Conservation (phyloP, 177 flowering plant genomes). For the Vitis hybrid region DNA sequence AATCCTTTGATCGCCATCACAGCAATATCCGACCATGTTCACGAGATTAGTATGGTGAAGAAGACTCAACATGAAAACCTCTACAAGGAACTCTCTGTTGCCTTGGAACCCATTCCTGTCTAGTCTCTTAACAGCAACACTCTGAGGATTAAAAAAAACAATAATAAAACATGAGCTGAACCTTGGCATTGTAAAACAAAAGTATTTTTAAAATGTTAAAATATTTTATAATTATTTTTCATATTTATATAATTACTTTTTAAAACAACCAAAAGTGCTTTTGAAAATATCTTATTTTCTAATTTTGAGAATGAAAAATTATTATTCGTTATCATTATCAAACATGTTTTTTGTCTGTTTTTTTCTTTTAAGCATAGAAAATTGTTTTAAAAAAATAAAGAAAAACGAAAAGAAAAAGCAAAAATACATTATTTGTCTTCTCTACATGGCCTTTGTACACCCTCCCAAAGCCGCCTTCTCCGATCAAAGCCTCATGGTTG, state of each 20-base stretch:
- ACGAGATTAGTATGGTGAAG: constrained; percentile 36
- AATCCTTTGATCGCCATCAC: constrained; percentile 14
- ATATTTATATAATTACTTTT: no score
- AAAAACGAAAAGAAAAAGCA: not conserved
- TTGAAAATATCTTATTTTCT: no score
- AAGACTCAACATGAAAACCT: constrained; percentile 76
- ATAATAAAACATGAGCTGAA: not conserved
- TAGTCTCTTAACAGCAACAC: constrained; percentile 79
- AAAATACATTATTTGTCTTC: constrained; percentile 42
- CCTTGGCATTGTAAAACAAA: no score
- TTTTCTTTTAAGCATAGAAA: no score
- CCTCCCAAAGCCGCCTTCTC: constrained; percentile 95
- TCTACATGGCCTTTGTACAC: constrained; percentile 74
- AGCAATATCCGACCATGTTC: constrained; percentile 15
- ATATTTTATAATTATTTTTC: no score
- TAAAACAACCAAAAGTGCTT: no score
- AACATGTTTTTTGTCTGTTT: no score
- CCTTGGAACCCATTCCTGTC: constrained; percentile 90
- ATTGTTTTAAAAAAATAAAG: no score
- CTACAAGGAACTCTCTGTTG: constrained; percentile 79
- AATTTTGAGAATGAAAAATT: no score
- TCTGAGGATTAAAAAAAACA: constrained; percentile 32
- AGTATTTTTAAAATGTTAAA: no score
- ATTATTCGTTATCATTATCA: no score
- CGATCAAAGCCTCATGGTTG: constrained; percentile 45